Base-by-base conservation (phyloP, 2,329 filamentous ascomycete species). In the Pyrenophora graminea region DNA sequence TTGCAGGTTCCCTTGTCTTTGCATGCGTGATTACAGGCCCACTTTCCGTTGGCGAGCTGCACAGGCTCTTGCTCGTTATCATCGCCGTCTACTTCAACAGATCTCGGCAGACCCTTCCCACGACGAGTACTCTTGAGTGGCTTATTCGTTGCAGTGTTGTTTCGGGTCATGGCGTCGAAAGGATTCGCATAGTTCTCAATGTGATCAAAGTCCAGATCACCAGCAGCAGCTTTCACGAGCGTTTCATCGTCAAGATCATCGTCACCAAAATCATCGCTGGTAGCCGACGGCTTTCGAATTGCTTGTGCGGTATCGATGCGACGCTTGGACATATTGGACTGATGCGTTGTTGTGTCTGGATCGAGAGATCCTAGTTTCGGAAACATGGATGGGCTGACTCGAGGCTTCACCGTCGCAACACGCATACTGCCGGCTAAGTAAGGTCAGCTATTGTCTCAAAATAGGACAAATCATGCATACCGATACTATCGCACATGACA, bases 401-500 rank as follows among this genome's bases (percentile, higher is more conserved):
- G 72, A 4, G 79, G 80, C 44, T 77, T 79, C 9, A 86, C 54
- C 19, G 78, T 77, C 6, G 82, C 83, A 52, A 76, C 73, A 53
- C 79, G 77, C 64, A 80, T 70, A 9, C 84, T 86, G 9, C 83
- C 83, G 54, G 83, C 84, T 83, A 48, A 3, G 7, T 44, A 13
- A 10, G 12, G 10, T 68, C 32, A 66, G 59, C 15, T 10, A 37
- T n/a, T 13, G n/a, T 3, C 6, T 18, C 1, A 1, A 2, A 2
- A 1, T 13, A 5, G 17, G 7, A 25, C 9, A n/a, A 0, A 2
- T 7, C 1, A 6, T 5, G 52, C 74, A 55, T 69, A 83, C 82
- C 90, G 62, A 97, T 88, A 37, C 91, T 87, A 73, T 97, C 93
- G 59, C 92, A 97, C 70, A 90, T 89, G 41, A 92, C 79, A 66